Evolutionary conservation across 176 grass and related monocot species (phyloP), one percentile per base, ranked within the genome.

Genomic region (Eleusine coracana): DNA sequence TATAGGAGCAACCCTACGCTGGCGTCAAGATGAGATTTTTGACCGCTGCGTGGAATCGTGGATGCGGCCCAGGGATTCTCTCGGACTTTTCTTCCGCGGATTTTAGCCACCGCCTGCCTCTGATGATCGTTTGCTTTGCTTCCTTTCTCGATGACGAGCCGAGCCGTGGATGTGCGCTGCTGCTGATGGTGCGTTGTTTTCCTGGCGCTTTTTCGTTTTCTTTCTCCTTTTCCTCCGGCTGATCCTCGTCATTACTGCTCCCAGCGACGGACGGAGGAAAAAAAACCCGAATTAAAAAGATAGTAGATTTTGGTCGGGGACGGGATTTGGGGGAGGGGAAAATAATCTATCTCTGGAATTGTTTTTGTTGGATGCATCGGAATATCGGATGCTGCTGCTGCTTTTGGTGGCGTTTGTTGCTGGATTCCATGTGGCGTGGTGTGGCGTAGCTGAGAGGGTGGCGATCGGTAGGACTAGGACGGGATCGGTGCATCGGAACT

Each of bases 11-110:
- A 3, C 39, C 58, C 12, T 20, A 50, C 21, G 49, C 72, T 69
- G 40, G 72, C 81, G 71, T 66, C 85, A 82, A 91, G 89, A 88
- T 85, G 60, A 79, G 90, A 92, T 92, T 89, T 91, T 86, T 86
- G 73, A 86, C 83, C 62, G 74, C 67, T 27, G 58, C 54, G 51
- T 15, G 51, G 55, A 21, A 20, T 17, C 56, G 58, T 29, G 60
- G 60, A 63, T 28, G 23, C 20, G 28, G 60, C 10, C 63, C 29
- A 72, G 46, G 51, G 70, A 68, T 66, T 60, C 63, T 51, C 65
- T 69, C 68, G 69, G 80, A 82, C 73, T 73, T 79, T 48, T 78
- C n/a, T 17, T 60, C 25, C 80, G 72, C 80, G 75, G 79, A 82
- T 70, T 87, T 42, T 83, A 65, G 76, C 62, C 48, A 55, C 54